Evolutionary conservation across 768 basidiomycete genomes (phyloP).

Genomic region (Suillus ampliporus): DNA sequence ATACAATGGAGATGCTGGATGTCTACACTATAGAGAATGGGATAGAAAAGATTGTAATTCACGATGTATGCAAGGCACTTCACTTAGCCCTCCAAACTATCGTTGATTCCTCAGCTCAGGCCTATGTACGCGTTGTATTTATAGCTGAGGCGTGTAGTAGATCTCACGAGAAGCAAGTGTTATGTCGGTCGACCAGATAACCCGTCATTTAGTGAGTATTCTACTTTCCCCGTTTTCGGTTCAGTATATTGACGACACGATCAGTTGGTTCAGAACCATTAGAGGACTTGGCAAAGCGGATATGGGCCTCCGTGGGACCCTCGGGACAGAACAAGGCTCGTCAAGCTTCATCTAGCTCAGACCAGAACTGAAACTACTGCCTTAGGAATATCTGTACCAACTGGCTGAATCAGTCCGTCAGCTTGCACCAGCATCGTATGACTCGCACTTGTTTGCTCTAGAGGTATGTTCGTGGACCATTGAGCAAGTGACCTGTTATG

Average conservation of each 20-base stretch:
- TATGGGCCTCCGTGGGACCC: conserved; percentile 80
- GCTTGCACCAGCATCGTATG: conserved; percentile 74
- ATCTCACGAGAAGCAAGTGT: conserved; percentile 49
- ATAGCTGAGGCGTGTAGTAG: not conserved
- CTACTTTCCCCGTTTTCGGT: not conserved
- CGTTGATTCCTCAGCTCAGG: conserved; percentile 40
- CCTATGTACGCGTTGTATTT: conserved; percentile 49
- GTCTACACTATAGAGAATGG: conserved; percentile 64
- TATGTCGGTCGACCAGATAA: conserved; percentile 90
- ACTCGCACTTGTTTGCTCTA: conserved; percentile 77
- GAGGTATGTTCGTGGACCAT: conserved; percentile 54
- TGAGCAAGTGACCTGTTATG: not conserved
- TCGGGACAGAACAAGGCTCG: conserved; percentile 88
- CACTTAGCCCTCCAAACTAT: not conserved
- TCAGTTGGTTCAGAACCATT: conserved; percentile 85
- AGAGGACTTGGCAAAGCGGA: conserved; percentile 66
- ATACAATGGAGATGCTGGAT: conserved; percentile 81
- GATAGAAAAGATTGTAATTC: conserved; percentile 59
- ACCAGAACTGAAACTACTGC: not conserved
- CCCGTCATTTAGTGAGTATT: conserved; percentile 78
- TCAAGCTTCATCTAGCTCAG: not conserved
- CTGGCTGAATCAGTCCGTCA: conserved; percentile 75
- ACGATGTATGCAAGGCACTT: conserved; percentile 46
- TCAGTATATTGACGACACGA: not conserved
- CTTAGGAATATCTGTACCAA: conserved; percentile 85